phyloP scores from a whole-genome alignment of 352 stramenopile genomes.

The Phytopythium ostracodes region DNA sequence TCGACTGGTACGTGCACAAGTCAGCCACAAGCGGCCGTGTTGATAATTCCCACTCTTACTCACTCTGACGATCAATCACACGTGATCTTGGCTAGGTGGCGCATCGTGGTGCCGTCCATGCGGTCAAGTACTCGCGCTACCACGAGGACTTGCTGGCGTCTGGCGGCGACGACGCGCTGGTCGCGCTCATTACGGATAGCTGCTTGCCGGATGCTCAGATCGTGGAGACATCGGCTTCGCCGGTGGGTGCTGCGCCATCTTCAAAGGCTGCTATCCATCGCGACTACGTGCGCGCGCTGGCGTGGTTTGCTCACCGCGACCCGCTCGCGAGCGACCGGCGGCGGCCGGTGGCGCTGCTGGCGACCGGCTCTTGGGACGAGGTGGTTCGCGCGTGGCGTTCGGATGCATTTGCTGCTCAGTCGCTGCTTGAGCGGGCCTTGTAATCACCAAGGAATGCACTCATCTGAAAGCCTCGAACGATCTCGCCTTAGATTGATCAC shows the following conservation, averaged over 20 bases:
- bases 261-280: constrained; percentile 17
- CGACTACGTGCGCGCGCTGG: constrained; percentile 74
- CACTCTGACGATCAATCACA: neutral
- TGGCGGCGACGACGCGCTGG: constrained; percentile 55
- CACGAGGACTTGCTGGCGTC: constrained; percentile 57
- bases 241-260: neutral
- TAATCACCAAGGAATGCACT: neutral
- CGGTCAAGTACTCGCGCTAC: constrained; percentile 60
- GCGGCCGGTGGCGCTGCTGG: constrained; percentile 21
- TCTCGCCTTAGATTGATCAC: too few species aligned
- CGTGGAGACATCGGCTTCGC: constrained; percentile 13
- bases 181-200: constrained; percentile 35
- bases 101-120: constrained; percentile 49
- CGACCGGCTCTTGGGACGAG: constrained; percentile 65
- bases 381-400: constrained; percentile 44
- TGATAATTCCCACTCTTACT: neutral
- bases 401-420: constrained; percentile 18
- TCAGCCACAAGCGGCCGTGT: neutral
- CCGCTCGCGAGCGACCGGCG: constrained; percentile 8
- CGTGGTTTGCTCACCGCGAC: constrained; percentile 37
- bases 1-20: constrained; percentile 19
- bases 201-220: constrained; percentile 20
- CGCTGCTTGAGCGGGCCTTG: constrained; percentile 6
- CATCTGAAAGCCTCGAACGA: too few species aligned
- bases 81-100: constrained; percentile 11